Percentiles rank a stretch among this genome's conserved stretches.
Evolutionary conservation across 306 rosid genomes (phyloP).

Genomic region (Benincasa hispida): DNA sequence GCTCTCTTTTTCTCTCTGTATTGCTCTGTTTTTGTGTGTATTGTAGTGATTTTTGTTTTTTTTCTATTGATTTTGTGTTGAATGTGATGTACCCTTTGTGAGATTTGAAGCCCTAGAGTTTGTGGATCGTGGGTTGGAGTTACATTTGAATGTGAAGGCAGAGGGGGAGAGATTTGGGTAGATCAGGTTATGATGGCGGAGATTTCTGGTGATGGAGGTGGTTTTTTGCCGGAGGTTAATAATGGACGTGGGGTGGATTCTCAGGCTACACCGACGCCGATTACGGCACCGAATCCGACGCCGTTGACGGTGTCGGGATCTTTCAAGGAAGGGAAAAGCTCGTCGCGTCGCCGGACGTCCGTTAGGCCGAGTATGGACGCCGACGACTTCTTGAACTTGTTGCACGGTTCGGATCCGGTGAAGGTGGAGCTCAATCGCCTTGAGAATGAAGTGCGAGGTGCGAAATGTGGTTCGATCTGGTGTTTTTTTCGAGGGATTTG

Average conservation of each 20-base stretch:
- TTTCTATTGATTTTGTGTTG: neutral
- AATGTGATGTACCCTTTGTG: conserved; percentile 4
- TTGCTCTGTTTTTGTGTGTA: neutral
- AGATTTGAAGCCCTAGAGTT: conserved; percentile 40
- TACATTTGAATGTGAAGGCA: conserved; percentile 56
- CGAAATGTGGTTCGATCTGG: conserved; percentile 81
- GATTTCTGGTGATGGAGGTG: conserved; percentile 47
- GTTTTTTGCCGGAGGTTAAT: conserved; percentile 3
- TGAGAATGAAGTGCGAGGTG: conserved; percentile 98
- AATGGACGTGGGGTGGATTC: conserved; percentile 4
- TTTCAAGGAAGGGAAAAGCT: conserved; percentile 79
- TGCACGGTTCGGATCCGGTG: conserved; percentile 99
- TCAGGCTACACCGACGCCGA: conserved; percentile 11
- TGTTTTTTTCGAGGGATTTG: conserved; percentile 20
- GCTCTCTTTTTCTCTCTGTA: conserved; percentile 1
- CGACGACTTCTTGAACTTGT: conserved; percentile 76
- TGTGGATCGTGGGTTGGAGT: conserved; percentile 31
- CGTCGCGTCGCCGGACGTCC: conserved; percentile 64
- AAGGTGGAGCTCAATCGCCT: conserved; percentile 98
- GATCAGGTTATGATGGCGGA: conserved; percentile 82
- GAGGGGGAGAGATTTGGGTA: conserved; percentile 15
- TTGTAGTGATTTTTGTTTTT: neutral
- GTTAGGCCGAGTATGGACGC: conserved; percentile 85
- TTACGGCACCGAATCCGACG: conserved; percentile 20
- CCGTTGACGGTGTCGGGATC: conserved; percentile 71